Base-by-base conservation (phyloP, 1,284 basidiomycete species). In the Ustilago xerochloae region DNA sequence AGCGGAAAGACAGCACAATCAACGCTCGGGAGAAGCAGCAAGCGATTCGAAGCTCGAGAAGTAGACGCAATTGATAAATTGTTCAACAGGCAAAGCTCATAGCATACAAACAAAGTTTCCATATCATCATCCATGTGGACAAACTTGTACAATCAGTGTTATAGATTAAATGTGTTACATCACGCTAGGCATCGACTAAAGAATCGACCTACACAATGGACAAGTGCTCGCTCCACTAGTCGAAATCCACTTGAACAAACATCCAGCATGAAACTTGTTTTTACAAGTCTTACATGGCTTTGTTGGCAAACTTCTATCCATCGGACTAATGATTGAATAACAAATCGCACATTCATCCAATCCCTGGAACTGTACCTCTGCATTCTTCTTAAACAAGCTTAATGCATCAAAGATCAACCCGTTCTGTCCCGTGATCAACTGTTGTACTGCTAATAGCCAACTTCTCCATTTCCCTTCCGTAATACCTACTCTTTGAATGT, bases 361-460 rank as follows among this genome's bases (percentile, higher is more conserved):
- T 1, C 82, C 82, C 30, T 78, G 77, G 59, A 84, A 84, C 46
- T 82, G 81, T 22, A 80, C 78, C 62, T 84, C 82, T 91, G 85
- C 97, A 95, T 98, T 99, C 86, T 92, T 92, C 87, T 96, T 97
- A 88, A 97, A 99, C 63, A 97, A 87, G 16, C 89, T 89, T n/a
- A 99, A 85, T 0, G 93, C 95, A 80, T 99, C 97, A 29, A 93
- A 88, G 39, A 99, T 92, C 45, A 91, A 89, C 5, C 95, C 95
- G 81, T 96, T 95, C 91, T 94, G 56, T 29, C 58, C 79, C 4
- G 92, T 93, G 60, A 97, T 90, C 26, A 92, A 91, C 86, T 97
- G 95, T 84, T 96, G 94, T 29, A 97, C 91, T 22, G 91, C 92
- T 35, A 99, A 88, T 61, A 97, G 87, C 97, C 96, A 99, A 0